phyloP scores from a whole-genome alignment of 331 rosid genomes.

The Cucumis variabilis region DNA sequence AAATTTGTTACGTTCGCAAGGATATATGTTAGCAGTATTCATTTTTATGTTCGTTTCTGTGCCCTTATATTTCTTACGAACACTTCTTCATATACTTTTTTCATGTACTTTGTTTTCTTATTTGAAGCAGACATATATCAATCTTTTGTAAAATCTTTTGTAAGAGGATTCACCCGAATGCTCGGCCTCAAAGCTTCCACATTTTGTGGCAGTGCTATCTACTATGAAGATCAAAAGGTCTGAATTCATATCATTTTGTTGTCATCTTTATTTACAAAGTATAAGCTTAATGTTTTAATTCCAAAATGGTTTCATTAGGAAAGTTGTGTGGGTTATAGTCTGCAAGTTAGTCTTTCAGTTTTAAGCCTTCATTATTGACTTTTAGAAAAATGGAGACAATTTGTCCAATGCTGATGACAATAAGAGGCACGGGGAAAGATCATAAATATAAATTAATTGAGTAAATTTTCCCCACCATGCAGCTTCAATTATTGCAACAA shows the following conservation, averaged over 20 bases:
- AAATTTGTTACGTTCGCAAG: not conserved
- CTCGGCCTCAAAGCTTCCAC: not conserved
- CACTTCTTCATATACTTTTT: not conserved
- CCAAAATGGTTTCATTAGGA: no score
- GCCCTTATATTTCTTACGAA: not conserved
- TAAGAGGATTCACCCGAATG: not conserved
- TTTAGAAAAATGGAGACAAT: not conserved
- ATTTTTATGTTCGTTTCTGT: not conserved
- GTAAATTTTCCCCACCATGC: not conserved
- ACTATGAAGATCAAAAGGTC: not conserved
- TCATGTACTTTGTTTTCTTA: not conserved
- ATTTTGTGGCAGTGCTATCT: not conserved
- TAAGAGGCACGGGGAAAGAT: not conserved
- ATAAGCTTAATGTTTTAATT: not conserved
- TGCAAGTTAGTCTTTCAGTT: not conserved
- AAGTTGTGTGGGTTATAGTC: not conserved
- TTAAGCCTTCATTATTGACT: not conserved
- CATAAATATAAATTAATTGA: not conserved
- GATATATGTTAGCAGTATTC: not conserved
- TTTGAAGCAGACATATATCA: conserved; percentile 5
- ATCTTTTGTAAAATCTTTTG: not conserved
- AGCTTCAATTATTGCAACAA: conserved; percentile 13
- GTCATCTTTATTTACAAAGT: not conserved
- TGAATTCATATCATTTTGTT: not conserved
- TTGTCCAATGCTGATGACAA: not conserved